These are phyloP conservation scores for Candida khao-thaluensis DNA, from an alignment of 805 yeast species.

Conservation along the genomic window DNA sequence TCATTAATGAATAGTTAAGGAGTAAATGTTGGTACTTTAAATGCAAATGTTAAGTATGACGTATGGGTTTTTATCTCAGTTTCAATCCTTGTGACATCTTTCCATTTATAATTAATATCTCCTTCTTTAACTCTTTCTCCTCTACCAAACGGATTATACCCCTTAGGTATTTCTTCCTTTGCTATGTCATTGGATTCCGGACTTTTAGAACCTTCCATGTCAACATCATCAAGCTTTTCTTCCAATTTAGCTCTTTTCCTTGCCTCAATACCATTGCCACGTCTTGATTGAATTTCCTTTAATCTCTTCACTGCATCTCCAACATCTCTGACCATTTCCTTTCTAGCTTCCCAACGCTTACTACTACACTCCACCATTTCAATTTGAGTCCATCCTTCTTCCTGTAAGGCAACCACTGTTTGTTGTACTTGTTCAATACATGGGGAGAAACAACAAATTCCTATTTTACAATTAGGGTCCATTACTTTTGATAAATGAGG, in stretches of 20 bases:
- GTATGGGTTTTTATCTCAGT: constrained; percentile 90
- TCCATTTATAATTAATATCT: constrained; percentile 77
- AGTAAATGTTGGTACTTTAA: constrained; percentile 20
- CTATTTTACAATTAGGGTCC: constrained; percentile 50
- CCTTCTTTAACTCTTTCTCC: constrained; percentile 87
- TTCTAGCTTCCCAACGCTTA: constrained; percentile 83
- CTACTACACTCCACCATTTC: constrained; percentile 93
- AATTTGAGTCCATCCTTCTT: constrained; percentile 76
- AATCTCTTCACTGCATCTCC: constrained; percentile 76
- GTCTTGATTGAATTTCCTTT: constrained; percentile 71
- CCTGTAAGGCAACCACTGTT: constrained; percentile 72
- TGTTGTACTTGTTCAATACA: constrained; percentile 95
- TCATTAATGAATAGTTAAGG: neutral
- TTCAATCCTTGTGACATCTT: constrained; percentile 79
- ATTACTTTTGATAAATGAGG: constrained; percentile 66
- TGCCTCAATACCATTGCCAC: constrained; percentile 57
- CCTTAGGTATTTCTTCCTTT: constrained; percentile 38
- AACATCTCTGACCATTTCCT: constrained; percentile 78
- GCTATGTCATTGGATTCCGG: constrained; percentile 15
- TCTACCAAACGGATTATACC: constrained; percentile 90
- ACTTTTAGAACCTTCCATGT: constrained; percentile 6
- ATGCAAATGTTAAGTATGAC: constrained; percentile 89
- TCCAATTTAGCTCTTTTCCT: constrained; percentile 29
- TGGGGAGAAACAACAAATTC: constrained; percentile 94
- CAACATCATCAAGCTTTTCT: constrained; percentile 18